phyloP scores from a whole-genome alignment of 495 filamentous ascomycete genomes.

The Pyrenula massariospora region DNA sequence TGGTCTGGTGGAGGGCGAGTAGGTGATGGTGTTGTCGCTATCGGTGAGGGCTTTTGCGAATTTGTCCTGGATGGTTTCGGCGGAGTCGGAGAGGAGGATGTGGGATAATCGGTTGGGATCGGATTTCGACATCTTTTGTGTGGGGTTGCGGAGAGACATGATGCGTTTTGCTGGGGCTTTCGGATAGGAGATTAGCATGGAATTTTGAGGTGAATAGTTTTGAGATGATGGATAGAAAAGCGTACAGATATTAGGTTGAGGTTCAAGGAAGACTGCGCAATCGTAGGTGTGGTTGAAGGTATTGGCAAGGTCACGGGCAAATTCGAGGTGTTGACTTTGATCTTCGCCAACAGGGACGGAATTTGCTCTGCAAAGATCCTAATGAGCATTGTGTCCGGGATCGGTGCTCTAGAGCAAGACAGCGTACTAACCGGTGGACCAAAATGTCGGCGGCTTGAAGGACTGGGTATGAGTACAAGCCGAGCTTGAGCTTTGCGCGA shows the following conservation, averaged over 20 bases:
- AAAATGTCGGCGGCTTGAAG: constrained; percentile 93
- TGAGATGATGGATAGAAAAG: not conserved
- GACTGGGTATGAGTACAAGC: constrained; percentile 94
- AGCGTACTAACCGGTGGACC: constrained; percentile 51
- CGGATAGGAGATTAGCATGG: constrained; percentile 4
- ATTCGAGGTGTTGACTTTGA: constrained; percentile 88
- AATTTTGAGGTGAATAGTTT: constrained; percentile 1
- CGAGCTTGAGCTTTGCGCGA: constrained; percentile 58
- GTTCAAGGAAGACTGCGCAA: constrained; percentile 45
- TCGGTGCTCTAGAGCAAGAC: constrained; percentile 1
- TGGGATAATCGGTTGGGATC: constrained; percentile 53
- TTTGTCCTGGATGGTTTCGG: constrained; percentile 49
- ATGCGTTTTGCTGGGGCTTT: constrained; percentile 66
- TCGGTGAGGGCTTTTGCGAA: constrained; percentile 72
- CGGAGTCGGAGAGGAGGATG: constrained; percentile 67
- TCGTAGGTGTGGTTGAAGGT: constrained; percentile 72
- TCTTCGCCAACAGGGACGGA: constrained; percentile 95
- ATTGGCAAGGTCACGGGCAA: constrained; percentile 68
- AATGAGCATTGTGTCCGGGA: no score
- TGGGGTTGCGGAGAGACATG: constrained; percentile 74
- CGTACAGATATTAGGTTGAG: constrained; percentile 68
- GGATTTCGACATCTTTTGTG: constrained; percentile 89
- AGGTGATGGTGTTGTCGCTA: constrained; percentile 59
- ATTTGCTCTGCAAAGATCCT: constrained; percentile 47
- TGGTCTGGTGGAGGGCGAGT: constrained; percentile 57